A percentile compares a stretch with the other conserved stretches of the same genome.
These are phyloP conservation scores for Ustilago curta DNA, from an alignment of 1,284 basidiomycete species.

Conservation along the genomic window DNA sequence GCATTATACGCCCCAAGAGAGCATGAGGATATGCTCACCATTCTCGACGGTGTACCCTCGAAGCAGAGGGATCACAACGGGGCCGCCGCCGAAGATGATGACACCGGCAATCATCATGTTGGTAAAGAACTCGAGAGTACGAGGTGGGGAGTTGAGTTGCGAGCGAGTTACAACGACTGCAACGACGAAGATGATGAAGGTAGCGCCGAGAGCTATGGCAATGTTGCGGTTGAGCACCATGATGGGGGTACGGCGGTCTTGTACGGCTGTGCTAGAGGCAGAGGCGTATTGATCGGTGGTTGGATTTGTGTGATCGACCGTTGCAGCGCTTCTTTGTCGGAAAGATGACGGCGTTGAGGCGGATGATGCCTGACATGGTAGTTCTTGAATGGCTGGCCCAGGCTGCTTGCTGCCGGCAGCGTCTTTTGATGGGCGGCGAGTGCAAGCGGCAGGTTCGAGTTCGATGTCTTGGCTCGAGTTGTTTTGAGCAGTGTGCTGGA, in stretches of 20 bases:
- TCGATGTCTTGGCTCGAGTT: conserved; percentile 40
- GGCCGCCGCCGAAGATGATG: conserved; percentile 76
- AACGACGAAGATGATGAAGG: conserved; percentile 65
- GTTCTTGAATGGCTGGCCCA: conserved; percentile 12
- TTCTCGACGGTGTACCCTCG: conserved; percentile 75
- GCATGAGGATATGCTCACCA: conserved; percentile 36
- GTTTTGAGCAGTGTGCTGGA: neutral
- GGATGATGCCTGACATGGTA: conserved; percentile 17
- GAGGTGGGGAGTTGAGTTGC: conserved; percentile 61
- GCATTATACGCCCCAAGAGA: too few species aligned
- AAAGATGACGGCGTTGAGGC: conserved; percentile 6
- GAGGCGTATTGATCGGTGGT: neutral
- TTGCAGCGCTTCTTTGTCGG: conserved; percentile 20
- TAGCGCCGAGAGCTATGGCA: conserved; percentile 59
- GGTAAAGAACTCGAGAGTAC: conserved; percentile 71
- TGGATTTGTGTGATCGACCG: conserved; percentile 2
- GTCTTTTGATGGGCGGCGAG: conserved; percentile 12
- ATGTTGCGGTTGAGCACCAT: conserved; percentile 46
- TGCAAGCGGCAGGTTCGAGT: conserved; percentile 26
- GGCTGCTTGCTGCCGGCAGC: conserved; percentile 24
- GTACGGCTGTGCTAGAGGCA: neutral
- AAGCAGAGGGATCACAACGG: conserved; percentile 75
- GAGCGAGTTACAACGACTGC: conserved; percentile 69
- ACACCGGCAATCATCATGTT: conserved; percentile 73
- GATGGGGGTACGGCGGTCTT: conserved; percentile 36